Conservation (phyloP, 768 basidiomycete species). For the Leucosporidium scottii region DNA sequence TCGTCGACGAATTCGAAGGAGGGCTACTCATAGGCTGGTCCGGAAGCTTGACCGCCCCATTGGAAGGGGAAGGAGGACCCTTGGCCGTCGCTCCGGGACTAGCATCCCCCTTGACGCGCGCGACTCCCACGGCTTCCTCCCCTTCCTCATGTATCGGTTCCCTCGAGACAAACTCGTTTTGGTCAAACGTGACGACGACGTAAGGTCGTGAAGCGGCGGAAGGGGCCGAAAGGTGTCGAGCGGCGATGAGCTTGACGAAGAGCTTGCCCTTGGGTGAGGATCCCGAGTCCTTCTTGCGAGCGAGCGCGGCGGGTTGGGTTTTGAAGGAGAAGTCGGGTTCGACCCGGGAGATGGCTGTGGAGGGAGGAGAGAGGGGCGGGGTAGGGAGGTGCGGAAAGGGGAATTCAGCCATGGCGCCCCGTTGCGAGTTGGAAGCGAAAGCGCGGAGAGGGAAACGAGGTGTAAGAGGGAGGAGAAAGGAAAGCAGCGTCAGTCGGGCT, state of each 20-base stretch:
- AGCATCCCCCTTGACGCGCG: slow-evolving; percentile 1
- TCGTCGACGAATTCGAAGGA: too few species aligned
- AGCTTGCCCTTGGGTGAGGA: slow-evolving; percentile 54
- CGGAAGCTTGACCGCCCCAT: neutral
- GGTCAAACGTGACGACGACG: slow-evolving; percentile 95
- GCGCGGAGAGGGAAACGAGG: too few species aligned
- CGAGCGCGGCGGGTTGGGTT: slow-evolving; percentile 14
- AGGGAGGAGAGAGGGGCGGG: neutral
- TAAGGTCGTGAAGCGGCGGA: slow-evolving; percentile 65
- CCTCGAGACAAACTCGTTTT: slow-evolving; percentile 93
- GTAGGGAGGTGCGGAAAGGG: neutral
- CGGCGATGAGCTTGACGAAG: slow-evolving; percentile 91
- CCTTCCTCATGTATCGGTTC: slow-evolving; percentile 62
- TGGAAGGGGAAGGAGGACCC: too few species aligned
- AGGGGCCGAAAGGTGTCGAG: slow-evolving; percentile 69
- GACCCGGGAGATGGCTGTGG: slow-evolving; percentile 19
- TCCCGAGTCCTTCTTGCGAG: neutral
- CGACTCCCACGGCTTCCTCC: slow-evolving; percentile 60
- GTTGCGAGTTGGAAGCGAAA: neutral
- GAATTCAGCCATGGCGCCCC: neutral
- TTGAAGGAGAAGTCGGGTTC: slow-evolving; percentile 33
- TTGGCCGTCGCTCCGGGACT: too few species aligned
- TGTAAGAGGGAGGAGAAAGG: too few species aligned
- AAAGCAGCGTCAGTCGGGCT: slow-evolving; percentile 2
- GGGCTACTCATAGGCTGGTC: too few species aligned